Evolutionary conservation across 768 basidiomycete genomes (phyloP), one percentile per base, ranked within the genome.

Genomic region (Russula foetens): DNA sequence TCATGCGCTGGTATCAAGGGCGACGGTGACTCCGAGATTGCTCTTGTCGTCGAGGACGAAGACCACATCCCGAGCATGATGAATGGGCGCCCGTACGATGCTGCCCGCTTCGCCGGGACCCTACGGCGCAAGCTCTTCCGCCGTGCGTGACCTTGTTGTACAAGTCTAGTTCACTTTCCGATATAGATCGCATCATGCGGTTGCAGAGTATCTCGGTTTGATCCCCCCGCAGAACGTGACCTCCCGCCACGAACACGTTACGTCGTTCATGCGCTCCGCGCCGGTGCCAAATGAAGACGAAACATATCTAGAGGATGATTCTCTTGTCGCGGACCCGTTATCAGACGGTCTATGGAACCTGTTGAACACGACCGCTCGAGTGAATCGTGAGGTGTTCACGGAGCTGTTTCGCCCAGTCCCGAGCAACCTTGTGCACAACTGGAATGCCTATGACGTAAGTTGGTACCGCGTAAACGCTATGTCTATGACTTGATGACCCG

Each of bases 1-100:
- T 64, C 49, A 67, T 14, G 31, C 35, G 11, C 9, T 45, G 43
- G 14, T 19, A 11, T 1, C 58, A 88, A 88, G 84, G 95, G 95
- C 26, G 88, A 96, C 65, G 92, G 92, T 35, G 93, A 96, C 72
- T 96, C 92, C 1, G 97, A 98, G 74, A 96, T 98, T 64, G 91
- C 90, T 7, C 74, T 97, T 8, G 84, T 98, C 21, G 86, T 97
- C 31, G 95, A 98, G 72, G 96, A 99, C 67, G 74, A 79, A 0
- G 91, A 96, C 52, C 76, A 83, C 75, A 76, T 99, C 43, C 76
- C 80, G 28, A 81, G 85, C 4, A 79, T 70, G 17, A 96, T 97
- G 93, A 77, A 92, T 66, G 92, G 93, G 2, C 71, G 81, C 64
- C 79, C 80, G 28, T 91, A 86, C 71, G 72, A 77, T 70, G 96